A percentile compares a stretch with the other conserved stretches of the same genome.
Conservation (phyloP, 345 rosid genomes). For the Linum tenue region DNA sequence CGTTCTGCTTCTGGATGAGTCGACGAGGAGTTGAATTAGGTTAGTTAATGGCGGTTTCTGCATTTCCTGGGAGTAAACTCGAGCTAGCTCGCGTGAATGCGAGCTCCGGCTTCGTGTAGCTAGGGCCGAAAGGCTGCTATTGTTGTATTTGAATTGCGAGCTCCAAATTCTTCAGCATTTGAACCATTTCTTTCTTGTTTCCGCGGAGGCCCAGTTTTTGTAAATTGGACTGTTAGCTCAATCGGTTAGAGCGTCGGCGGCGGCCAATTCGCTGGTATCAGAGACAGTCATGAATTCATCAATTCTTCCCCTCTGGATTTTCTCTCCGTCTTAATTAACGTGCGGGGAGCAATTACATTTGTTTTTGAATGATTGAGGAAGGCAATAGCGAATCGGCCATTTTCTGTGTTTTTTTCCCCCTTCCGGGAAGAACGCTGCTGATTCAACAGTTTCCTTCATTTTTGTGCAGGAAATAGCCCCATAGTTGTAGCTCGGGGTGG, state of each 20-base stretch:
- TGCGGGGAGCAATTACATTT: not conserved
- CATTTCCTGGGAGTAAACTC: too few relatives aligned
- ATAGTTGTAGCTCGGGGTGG: slow-evolving; percentile 7
- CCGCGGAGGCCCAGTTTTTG: too few relatives aligned
- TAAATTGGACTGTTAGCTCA: not conserved
- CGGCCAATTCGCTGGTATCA: not conserved
- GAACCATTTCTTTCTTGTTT: too few relatives aligned
- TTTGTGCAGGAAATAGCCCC: not conserved
- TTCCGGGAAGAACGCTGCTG: not conserved
- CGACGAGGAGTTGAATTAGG: too few relatives aligned
- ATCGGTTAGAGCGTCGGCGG: not conserved
- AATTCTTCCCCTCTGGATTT: not conserved
- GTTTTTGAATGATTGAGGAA: too few relatives aligned
- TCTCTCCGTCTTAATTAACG: not conserved
- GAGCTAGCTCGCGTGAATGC: too few relatives aligned
- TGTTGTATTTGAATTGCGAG: too few relatives aligned
- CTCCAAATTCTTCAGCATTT: too few relatives aligned
- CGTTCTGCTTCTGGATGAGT: not conserved
- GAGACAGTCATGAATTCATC: not conserved
- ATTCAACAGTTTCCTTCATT: not conserved
- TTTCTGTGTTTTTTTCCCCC: not conserved
- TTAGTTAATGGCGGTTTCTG: too few relatives aligned
- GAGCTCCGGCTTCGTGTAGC: too few relatives aligned
- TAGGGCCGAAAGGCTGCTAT: too few relatives aligned
- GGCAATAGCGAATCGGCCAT: too few relatives aligned